These are phyloP conservation scores for Echium plantagineum DNA, from an alignment of 257 asterid genomes.

Conservation along the genomic window DNA sequence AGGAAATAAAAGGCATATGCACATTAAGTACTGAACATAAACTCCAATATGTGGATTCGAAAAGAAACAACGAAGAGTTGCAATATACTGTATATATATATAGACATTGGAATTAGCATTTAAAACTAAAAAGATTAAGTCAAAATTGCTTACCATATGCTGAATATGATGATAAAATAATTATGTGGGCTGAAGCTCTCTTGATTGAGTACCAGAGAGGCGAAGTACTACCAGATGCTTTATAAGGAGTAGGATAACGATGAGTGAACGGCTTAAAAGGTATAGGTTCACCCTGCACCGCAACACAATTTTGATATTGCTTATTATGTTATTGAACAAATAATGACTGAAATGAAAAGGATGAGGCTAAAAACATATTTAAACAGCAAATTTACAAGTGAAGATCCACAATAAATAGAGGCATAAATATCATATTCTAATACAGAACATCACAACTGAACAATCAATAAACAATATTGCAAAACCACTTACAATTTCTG, in stretches of 20 bases:
- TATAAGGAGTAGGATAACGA: neutral
- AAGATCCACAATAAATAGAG: neutral
- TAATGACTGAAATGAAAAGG: neutral
- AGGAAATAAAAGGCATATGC: neutral
- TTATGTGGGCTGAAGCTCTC: neutral
- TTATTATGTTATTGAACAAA: neutral
- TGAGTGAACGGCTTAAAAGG: neutral
- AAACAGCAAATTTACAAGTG: neutral
- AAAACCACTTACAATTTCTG: conserved; percentile 10
- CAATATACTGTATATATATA: too few species aligned
- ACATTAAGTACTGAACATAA: neutral
- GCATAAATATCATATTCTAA: too few species aligned
- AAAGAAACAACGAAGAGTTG: too few species aligned
- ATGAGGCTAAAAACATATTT: neutral
- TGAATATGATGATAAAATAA: neutral
- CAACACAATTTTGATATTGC: neutral
- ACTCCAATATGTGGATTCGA: too few species aligned
- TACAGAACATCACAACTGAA: neutral
- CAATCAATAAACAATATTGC: neutral
- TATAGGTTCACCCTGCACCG: neutral
- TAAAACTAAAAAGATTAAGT: too few species aligned
- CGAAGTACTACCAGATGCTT: neutral
- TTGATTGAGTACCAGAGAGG: neutral
- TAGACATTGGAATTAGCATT: too few species aligned
- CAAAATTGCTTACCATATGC: neutral